phyloP scores from a whole-genome alignment of 306 rosid genomes.

The Cucumis sativus region DNA sequence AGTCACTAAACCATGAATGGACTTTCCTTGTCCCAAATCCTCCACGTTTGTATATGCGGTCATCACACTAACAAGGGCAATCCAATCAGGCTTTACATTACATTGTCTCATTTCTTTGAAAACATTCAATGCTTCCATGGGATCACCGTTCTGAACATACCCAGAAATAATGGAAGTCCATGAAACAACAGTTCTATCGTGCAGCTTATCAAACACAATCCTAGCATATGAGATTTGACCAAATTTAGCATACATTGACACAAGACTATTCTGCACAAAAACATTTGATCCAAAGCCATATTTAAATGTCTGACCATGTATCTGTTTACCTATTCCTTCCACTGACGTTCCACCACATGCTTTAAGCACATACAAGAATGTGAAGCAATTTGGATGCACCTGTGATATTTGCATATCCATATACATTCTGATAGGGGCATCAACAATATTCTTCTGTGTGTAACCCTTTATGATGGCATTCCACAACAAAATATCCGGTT shows the following conservation, averaged over 20 bases:
- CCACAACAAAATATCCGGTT: constrained; percentile 11
- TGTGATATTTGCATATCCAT: neutral
- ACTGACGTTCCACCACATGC: neutral
- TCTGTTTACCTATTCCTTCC: neutral
- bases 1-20: constrained; percentile 1
- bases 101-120: constrained; percentile 9
- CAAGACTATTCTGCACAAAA: constrained; percentile 11
- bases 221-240: constrained; percentile 3
- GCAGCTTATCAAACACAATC: constrained; percentile 6
- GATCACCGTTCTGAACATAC: constrained; percentile 11
- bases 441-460: neutral
- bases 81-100: constrained; percentile 12
- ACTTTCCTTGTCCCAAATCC: constrained; percentile 8
- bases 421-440: constrained; percentile 4
- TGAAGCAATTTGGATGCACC: constrained; percentile 5
- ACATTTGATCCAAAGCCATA: constrained; percentile 4
- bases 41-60: constrained; percentile 8
- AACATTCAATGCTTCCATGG: constrained; percentile 9
- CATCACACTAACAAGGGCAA: constrained; percentile 2
- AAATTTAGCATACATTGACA: constrained; percentile 10
- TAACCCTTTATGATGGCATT: constrained; percentile 9
- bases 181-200: constrained; percentile 5
- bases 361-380: constrained; percentile 9
- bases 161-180: constrained; percentile 14
- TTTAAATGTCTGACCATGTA: constrained; percentile 9